Base-by-base conservation (phyloP, 2,329 filamentous ascomycete species). In the Xylaria digitata region DNA sequence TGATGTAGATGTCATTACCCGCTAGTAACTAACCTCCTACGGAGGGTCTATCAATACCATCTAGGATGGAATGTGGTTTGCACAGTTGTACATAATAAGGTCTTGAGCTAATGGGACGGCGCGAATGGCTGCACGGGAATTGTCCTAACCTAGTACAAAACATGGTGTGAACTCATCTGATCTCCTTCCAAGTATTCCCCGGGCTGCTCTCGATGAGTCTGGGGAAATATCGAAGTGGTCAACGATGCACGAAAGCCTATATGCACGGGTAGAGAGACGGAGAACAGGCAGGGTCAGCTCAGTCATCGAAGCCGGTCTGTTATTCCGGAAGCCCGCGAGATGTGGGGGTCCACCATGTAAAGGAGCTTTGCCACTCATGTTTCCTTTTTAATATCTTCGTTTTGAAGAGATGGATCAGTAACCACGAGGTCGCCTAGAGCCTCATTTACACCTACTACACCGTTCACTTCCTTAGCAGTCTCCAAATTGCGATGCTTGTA, bases 321-420 rank as follows among this genome's bases (percentile, higher is more conserved):
- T 37, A 60, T 61, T 30, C 13, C 30, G 42, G 50, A 32, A 26
- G n/a, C 34, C 13, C 5, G 32, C 43, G 32, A 30, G 4, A 32
- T 48, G 21, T 34, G 32, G 30, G 15, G 17, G 13, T 19, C 40
- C 13, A 53, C 21, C 8, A 21, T 23, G 3, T 2, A 45, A 59
- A 34, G 30, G 30, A 26, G 30, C 17, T 11, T 4, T 23, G 11
- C 52, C 5, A 13, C 52, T 68, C 32, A 73, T 13, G 77, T 75
- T 67, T 81, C 79, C 71, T 79, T 76, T 67, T 81, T 79, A 11
- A 81, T 77, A 65, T 82, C 79, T 61, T 81, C 78, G 42, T 78
- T 77, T 65, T 77, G 74, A 13, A 80, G 75, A 3, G 78, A 77
- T 5, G 79, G 85, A 11, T 87, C 88, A 1, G 85, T 83, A 67